Conservation (phyloP, 306 rosid genomes). For the Quercus alba region DNA sequence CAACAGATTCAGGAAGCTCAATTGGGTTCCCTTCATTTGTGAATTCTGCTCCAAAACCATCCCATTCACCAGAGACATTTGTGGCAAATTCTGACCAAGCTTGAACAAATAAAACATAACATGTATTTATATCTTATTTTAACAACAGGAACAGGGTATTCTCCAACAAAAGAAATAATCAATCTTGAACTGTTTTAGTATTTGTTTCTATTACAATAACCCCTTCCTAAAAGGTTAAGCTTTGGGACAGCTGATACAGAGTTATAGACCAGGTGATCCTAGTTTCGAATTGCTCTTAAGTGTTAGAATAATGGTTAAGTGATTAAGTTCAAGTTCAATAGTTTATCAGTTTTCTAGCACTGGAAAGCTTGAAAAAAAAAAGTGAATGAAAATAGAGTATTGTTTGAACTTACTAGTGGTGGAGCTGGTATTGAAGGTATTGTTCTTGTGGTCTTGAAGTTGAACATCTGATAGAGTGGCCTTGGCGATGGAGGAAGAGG, state of each 20-base stretch:
- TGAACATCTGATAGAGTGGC: conserved; percentile 35
- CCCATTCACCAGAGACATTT: conserved; percentile 96
- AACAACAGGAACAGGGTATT: not conserved
- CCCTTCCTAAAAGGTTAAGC: no score
- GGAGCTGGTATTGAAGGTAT: conserved; percentile 19
- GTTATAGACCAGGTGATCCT: no score
- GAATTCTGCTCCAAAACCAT: conserved; percentile 91
- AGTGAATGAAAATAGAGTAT: not conserved
- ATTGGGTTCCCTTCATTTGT: conserved; percentile 59
- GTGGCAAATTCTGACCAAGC: conserved; percentile 79
- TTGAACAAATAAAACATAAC: conserved; percentile 24
- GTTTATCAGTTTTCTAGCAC: no score
- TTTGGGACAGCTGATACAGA: no score
- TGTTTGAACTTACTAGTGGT: conserved; percentile 25
- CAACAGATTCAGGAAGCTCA: conserved; percentile 84
- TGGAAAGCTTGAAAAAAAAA: no score
- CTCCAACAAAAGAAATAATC: not conserved
- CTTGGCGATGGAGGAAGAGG: conserved; percentile 32
- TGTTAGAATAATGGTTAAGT: no score
- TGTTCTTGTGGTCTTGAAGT: conserved; percentile 11
- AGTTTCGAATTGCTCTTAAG: no score
- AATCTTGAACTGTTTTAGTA: not conserved
- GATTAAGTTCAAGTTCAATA: no score
- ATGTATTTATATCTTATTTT: not conserved
- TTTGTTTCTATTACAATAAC: not conserved